Conservation (phyloP, 306 rosid genomes). For the Gynostemma pentaphyllum region DNA sequence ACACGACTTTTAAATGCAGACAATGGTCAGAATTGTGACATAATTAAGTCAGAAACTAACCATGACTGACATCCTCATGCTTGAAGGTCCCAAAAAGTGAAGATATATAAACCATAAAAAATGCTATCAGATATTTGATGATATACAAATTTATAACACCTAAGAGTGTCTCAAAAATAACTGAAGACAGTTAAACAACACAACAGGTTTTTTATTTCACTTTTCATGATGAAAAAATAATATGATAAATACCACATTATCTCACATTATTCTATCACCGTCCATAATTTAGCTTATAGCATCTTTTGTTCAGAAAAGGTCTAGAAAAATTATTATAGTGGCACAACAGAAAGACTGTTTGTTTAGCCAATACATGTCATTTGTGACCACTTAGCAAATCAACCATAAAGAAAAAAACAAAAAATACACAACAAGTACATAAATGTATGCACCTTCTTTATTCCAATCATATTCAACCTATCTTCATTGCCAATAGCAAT, state of each 20-base stretch:
- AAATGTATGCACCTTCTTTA: slow-evolving; percentile 58
- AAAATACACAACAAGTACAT: neutral
- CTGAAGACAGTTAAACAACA: neutral
- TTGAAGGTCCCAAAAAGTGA: neutral
- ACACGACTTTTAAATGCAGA: neutral
- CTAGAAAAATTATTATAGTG: neutral
- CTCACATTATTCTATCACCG: neutral
- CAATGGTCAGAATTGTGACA: neutral
- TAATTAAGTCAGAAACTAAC: neutral
- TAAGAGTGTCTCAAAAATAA: neutral
- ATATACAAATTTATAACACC: neutral
- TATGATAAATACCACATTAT: neutral
- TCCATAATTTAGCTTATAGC: neutral
- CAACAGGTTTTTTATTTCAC: neutral
- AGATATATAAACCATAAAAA: neutral
- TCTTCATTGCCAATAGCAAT: slow-evolving; percentile 75
- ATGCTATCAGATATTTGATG: neutral
- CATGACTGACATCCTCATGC: neutral
- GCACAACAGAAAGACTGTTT: neutral
- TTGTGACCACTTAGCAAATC: neutral
- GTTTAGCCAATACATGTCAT: neutral
- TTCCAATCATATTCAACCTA: slow-evolving; percentile 93
- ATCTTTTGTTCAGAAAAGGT: neutral
- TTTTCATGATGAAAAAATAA: too few relatives aligned
- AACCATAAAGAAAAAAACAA: too few relatives aligned